Percentiles rank a stretch among this genome's conserved stretches.
Evolutionary conservation across 805 yeast species (phyloP).

Genomic region (Starmerella kuoi): DNA sequence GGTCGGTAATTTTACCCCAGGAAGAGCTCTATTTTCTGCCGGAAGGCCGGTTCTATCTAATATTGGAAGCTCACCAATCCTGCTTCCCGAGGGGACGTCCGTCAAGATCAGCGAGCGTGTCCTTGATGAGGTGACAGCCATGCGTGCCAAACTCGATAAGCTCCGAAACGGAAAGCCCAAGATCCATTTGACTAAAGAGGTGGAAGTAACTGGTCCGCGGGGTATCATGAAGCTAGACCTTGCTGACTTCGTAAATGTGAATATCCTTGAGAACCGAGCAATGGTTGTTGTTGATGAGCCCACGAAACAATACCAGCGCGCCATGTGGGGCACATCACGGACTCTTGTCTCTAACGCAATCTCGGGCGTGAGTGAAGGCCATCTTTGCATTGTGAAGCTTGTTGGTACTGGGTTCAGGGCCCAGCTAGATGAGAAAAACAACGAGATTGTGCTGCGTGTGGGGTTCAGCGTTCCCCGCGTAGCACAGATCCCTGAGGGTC

Average conservation of each 20-base stretch:
- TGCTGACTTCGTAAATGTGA: constrained; percentile 51
- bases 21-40: constrained; percentile 15
- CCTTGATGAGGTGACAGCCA: constrained; percentile 26
- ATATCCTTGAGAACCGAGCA: constrained; percentile 33
- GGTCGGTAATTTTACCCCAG: neutral
- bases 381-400: constrained; percentile 69
- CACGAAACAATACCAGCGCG: constrained; percentile 51
- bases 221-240: constrained; percentile 53
- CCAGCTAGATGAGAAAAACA: constrained; percentile 45
- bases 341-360: constrained; percentile 64
- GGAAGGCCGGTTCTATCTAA: constrained; percentile 26
- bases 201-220: constrained; percentile 62
- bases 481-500: constrained; percentile 61
- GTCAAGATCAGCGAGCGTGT: constrained; percentile 28
- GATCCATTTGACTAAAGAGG: constrained; percentile 44
- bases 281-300: constrained; percentile 47
- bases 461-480: constrained; percentile 79
- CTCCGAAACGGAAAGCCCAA: constrained; percentile 55
- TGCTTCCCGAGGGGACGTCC: constrained; percentile 49
- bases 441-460: constrained; percentile 62
- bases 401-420: constrained; percentile 98
- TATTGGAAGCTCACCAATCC: constrained; percentile 70
- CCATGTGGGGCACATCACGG: constrained; percentile 94
- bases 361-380: constrained; percentile 88
- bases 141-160: constrained; percentile 44